Base-by-base conservation (phyloP, 768 basidiomycete species). In the Hysterangium stoloniferum region DNA sequence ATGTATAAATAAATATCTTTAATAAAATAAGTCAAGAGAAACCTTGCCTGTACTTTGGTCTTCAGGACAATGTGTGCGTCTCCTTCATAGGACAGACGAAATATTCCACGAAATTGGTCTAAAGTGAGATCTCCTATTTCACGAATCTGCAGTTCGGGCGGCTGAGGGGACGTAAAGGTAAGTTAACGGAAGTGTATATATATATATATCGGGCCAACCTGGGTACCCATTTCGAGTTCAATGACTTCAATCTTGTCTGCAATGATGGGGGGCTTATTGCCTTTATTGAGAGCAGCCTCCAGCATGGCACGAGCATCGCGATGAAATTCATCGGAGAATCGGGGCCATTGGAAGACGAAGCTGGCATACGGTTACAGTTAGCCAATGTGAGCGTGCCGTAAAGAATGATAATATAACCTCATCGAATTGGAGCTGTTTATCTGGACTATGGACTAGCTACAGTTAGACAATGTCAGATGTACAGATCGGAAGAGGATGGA, bases 151-250 rank as follows among this genome's bases (percentile, higher is more conserved):
- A 99, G 76, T 57, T 97, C 95, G 40, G 96, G 96, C 9, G 96
- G 95, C 92, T 97, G 58, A 2, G 17, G 20, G 2, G n/a, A 7
- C 7, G 22, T 47, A 32, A 44, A 24, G 4, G 41, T 51, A 28
- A 51, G 33, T 46, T 41, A 24, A 37, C 24, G 4, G 20, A 42
- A 13, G 29, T 22, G 25, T 42, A 51, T 37, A 34, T 36, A 24
- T 6, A 8, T 19, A 31, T 27, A 15, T 31, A 15, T 22, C n/a
- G 57, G 52, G 62, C 71, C 48, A 54, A 92, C 94, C 74, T 95
- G 86, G 2, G 88, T 91, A 32, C 96, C 96, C 96, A 99, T 98
- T 68, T 97, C 86, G n/a, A 99, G 71, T 64, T 98, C 96, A 47
- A 96, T 88, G 27, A 99, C 96, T 65, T 98, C 92, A 56, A 99